Percentiles rank a stretch among this genome's conserved stretches.
phyloP scores from a whole-genome alignment of 768 basidiomycete species.

The Boletus eberwhitei region DNA sequence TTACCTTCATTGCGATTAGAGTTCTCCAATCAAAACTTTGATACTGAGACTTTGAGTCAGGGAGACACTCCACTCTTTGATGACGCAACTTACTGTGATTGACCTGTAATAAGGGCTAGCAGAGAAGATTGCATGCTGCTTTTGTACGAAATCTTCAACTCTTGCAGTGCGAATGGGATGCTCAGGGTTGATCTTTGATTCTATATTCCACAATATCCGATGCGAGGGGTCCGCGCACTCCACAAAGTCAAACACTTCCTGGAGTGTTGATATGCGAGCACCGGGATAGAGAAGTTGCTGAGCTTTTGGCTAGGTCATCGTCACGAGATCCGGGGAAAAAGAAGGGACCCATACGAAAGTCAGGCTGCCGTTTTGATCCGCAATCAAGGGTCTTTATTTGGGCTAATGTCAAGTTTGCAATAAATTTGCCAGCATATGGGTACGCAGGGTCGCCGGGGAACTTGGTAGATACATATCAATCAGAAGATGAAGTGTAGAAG shows the following conservation, averaged over 20 bases:
- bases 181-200: conserved; percentile 69
- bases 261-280: conserved; percentile 67
- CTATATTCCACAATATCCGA: conserved; percentile 69
- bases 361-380: conserved; percentile 58
- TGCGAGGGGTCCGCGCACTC: conserved; percentile 67
- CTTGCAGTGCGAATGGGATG: conserved; percentile 47
- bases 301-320: conserved; percentile 36
- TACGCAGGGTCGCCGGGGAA: conserved; percentile 55
- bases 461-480: conserved; percentile 35
- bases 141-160: conserved; percentile 59
- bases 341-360: conserved; percentile 49
- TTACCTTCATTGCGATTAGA: conserved; percentile 65
- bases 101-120: conserved; percentile 57
- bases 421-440: conserved; percentile 73
- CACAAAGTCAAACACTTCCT: conserved; percentile 74
- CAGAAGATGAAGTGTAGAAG: neutral
- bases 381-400: conserved; percentile 82
- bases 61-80: neutral
- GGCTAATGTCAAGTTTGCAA: conserved; percentile 74
- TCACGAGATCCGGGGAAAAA: neutral
- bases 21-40: conserved; percentile 86
- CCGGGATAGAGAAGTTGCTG: conserved; percentile 64
- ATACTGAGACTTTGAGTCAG: conserved; percentile 42
- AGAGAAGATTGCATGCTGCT: conserved; percentile 56
- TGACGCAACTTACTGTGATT: conserved; percentile 52